These are phyloP conservation scores for Epichloe coenophiala DNA, from an alignment of 2,329 filamentous ascomycete genomes.

Conservation along the genomic window DNA sequence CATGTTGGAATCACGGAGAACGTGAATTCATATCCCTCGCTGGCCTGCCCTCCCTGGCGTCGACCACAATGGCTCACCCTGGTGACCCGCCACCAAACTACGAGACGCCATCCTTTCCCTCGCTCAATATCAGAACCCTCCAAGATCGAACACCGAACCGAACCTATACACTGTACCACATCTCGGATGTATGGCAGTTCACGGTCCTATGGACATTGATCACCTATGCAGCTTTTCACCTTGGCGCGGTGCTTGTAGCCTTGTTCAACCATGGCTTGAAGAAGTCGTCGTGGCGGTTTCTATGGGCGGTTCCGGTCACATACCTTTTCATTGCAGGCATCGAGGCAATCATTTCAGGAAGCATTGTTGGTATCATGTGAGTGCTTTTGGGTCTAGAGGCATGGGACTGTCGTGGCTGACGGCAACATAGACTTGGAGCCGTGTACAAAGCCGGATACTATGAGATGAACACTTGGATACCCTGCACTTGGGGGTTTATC, in stretches of 20 bases:
- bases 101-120: conserved; percentile 59
- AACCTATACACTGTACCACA: conserved; percentile 52
- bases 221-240: conserved; percentile 61
- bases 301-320: conserved; percentile 60
- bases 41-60: background rate
- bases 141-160: conserved; percentile 27
- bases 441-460: conserved; percentile 75
- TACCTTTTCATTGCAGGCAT: conserved; percentile 60
- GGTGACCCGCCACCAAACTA: conserved; percentile 38
- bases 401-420: background rate
- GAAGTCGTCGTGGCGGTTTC: conserved; percentile 40
- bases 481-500: conserved; percentile 75
- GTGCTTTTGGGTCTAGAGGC: conserved; percentile 17
- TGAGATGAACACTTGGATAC: conserved; percentile 88
- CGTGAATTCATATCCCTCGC: background rate
- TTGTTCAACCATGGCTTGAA: conserved; percentile 55
- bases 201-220: conserved; percentile 79
- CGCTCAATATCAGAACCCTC: conserved; percentile 60
- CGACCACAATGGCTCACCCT: conserved; percentile 4
- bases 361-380: conserved; percentile 67
- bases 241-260: conserved; percentile 58
- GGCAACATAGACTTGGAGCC: conserved; percentile 56
- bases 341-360: conserved; percentile 69
- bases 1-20: background rate
- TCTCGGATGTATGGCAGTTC: conserved; percentile 73